These are phyloP conservation scores for Drechslerella coelobrocha DNA, from an alignment of 2,329 filamentous ascomycete species.

Conservation along the genomic window DNA sequence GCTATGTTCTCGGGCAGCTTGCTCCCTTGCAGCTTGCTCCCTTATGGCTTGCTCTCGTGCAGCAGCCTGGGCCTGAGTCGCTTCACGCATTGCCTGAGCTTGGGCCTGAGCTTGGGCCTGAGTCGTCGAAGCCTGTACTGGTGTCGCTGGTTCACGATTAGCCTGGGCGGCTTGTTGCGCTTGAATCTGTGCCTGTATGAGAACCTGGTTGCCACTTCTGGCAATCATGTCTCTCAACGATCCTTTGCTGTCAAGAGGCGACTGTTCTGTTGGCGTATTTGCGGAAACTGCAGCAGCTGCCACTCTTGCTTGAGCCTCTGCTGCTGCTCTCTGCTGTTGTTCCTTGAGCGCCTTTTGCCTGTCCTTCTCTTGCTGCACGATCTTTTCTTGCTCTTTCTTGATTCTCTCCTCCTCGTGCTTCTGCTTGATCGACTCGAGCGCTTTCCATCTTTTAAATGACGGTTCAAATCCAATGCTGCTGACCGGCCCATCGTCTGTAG, in stretches of 20 bases:
- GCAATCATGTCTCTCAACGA: slow-evolving; percentile 56
- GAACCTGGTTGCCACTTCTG: slow-evolving; percentile 36
- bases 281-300: slow-evolving; percentile 62
- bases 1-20: background rate
- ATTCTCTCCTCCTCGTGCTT: slow-evolving; percentile 71
- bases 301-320: slow-evolving; percentile 59
- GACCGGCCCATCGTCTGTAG: slow-evolving; percentile 76
- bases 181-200: slow-evolving; percentile 41
- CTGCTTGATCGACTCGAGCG: slow-evolving; percentile 81
- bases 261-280: slow-evolving; percentile 57
- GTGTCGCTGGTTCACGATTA: background rate
- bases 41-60: background rate
- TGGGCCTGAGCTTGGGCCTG: slow-evolving; percentile 25
- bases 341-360: slow-evolving; percentile 51
- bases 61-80: background rate
- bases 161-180: slow-evolving; percentile 31
- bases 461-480: slow-evolving; percentile 78
- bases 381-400: slow-evolving; percentile 69
- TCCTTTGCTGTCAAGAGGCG: slow-evolving; percentile 61
- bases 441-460: slow-evolving; percentile 89
- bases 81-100: background rate
- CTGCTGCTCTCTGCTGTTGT: slow-evolving; percentile 24
- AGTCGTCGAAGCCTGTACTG: slow-evolving; percentile 1
- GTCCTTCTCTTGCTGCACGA: slow-evolving; percentile 53
- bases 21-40: slow-evolving; percentile 1